Evolutionary conservation across 176 grass and related monocot species (phyloP).

Genomic region (Musa schizocarpa): DNA sequence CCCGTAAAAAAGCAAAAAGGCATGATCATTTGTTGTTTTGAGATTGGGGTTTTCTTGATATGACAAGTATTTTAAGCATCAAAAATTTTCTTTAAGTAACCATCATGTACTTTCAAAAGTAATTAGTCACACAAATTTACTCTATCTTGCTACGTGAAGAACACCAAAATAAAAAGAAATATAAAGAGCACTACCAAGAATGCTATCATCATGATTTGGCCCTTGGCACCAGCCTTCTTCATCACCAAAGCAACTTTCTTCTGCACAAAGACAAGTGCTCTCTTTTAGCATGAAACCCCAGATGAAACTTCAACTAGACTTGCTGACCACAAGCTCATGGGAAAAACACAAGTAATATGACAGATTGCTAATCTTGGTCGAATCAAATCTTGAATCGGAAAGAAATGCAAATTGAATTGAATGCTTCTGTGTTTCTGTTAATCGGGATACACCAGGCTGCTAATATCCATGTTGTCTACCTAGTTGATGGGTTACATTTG

Average conservation of each 20-base stretch:
- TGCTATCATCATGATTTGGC: slow-evolving; percentile 73
- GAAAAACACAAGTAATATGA: no score
- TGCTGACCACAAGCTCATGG: no score
- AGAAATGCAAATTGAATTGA: no score
- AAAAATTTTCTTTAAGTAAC: not conserved
- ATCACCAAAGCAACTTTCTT: slow-evolving; percentile 96
- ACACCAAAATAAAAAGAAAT: slow-evolving; percentile 86
- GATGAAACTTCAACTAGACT: no score
- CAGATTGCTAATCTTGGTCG: no score
- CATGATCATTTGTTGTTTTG: no score
- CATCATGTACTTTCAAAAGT: not conserved
- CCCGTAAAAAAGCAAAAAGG: no score
- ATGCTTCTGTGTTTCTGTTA: no score
- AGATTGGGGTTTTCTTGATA: not conserved
- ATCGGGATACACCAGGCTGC: not conserved
- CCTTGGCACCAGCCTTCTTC: slow-evolving; percentile 74
- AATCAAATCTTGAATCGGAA: no score
- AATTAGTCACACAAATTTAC: not conserved
- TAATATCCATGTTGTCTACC: not conserved
- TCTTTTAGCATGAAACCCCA: not conserved
- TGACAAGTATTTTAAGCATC: not conserved
- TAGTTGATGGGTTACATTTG: not conserved
- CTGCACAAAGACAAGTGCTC: slow-evolving; percentile 17
- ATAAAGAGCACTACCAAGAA: slow-evolving; percentile 85
- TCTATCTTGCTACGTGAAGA: slow-evolving; percentile 39